These are phyloP conservation scores for Phytophthora agathidicida DNA, from an alignment of 352 stramenopile genomes.

Conservation along the genomic window DNA sequence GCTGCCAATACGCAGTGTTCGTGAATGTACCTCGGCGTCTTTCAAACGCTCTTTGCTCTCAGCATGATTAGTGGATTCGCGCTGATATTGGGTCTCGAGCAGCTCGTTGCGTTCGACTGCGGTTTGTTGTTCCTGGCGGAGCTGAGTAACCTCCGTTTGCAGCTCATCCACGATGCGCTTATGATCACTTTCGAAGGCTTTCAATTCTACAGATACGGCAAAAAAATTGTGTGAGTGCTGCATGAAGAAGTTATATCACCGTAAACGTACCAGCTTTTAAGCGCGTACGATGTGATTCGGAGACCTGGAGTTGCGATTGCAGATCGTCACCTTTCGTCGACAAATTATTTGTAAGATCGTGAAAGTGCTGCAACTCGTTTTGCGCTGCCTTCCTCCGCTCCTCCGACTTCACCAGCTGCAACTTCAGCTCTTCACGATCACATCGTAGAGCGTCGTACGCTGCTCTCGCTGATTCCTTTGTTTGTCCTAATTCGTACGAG, in stretches of 20 bases:
- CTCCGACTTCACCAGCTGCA: conserved; percentile 58
- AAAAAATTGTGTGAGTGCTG: conserved; percentile 5
- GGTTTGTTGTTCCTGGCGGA: conserved; percentile 36
- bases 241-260: too few species aligned
- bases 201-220: conserved; percentile 38
- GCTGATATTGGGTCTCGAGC: conserved; percentile 45
- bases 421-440: conserved; percentile 65
- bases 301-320: conserved; percentile 52
- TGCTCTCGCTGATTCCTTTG: conserved; percentile 68
- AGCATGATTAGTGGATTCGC: conserved; percentile 48
- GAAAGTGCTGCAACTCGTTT: conserved; percentile 55
- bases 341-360: conserved; percentile 57
- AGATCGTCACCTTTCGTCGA: conserved; percentile 61
- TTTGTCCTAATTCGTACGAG: conserved; percentile 68
- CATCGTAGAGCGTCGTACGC: conserved; percentile 65
- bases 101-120: conserved; percentile 41
- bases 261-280: conserved; percentile 38
- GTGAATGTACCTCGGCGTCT: conserved; percentile 52
- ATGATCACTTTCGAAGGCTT: conserved; percentile 36
- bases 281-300: conserved; percentile 42
- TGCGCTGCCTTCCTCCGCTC: conserved; percentile 51
- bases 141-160: conserved; percentile 30
- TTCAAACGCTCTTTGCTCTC: conserved; percentile 52
- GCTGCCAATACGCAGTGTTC: not conserved
- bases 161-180: conserved; percentile 42